Evolutionary conservation across 352 stramenopile species (phyloP), one percentile per base, ranked within the genome.

Genomic region (Globisporangium ultimum): DNA sequence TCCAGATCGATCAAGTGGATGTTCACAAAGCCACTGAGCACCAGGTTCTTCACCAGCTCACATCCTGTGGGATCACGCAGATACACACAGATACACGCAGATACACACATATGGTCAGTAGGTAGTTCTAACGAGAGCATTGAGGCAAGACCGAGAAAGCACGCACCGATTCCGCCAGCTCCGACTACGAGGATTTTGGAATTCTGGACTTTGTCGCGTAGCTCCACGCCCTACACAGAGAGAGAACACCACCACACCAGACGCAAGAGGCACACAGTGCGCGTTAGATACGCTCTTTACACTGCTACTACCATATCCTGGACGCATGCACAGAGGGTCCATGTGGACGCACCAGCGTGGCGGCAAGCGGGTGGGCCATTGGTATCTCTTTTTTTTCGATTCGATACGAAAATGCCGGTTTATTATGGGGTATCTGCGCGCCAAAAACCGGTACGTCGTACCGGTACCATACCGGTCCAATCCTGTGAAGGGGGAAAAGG

Each of bases 1-100:
- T 99, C 98, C 42, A 99, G 71, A 71, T 99, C 98, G 58, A 99
- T 97, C 11, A 98, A 66, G 47, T 91, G 72, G 67, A 97, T 91
- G 61, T 93, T 59, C 28, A 78, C 72, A 74, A 99, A 99, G 21
- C 97, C 97, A 45, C 79, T 97, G 4, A 99, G 78, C 45, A 98
- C 96, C 38, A 99, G 77, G 74, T 99, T 99, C 80, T 99, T 99
- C 21, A 99, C 78, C 49, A 99, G 73, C 67, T 99, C 97, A 71
- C 98, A 99, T 61, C 89, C 85, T 93, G 52, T 22, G 41, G 13
- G 13, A 11, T 20, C 18, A 10, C 14, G 51, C 53, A 50, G 40
- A 49, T 36, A 55, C 6, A 21, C 34, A 28, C 15, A n/a, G n/a
- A n/a, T n/a, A n/a, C n/a, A n/a, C n/a, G n/a, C n/a, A n/a, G n/a